phyloP scores from a whole-genome alignment of 2,329 filamentous ascomycete genomes.

The Hirsutella minnesotensis region DNA sequence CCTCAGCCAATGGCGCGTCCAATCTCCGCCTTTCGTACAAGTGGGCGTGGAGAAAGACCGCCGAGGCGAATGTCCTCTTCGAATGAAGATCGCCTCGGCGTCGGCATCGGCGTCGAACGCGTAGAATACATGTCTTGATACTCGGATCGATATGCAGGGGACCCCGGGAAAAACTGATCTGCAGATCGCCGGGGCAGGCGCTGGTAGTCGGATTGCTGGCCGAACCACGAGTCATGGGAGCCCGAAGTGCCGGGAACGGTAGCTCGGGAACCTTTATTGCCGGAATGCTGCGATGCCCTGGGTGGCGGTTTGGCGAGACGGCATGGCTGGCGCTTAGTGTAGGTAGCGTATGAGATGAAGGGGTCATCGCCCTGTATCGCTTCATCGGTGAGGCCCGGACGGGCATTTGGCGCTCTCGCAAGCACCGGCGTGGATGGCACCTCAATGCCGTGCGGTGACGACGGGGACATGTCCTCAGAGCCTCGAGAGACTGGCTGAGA shows the following conservation, averaged over 20 bases:
- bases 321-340: constrained; percentile 38
- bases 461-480: constrained; percentile 16
- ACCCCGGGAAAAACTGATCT: constrained; percentile 12
- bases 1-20: constrained; percentile 42
- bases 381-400: constrained; percentile 50
- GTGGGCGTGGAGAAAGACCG: constrained; percentile 37
- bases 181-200: constrained; percentile 19
- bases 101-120: constrained; percentile 26
- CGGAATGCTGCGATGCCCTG: constrained; percentile 20
- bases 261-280: constrained; percentile 35
- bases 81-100: constrained; percentile 30
- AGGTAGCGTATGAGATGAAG: constrained; percentile 38
- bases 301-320: constrained; percentile 39
- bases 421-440: constrained; percentile 37
- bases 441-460: constrained; percentile 28
- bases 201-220: constrained; percentile 20
- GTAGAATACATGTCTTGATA: not conserved
- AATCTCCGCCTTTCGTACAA: constrained; percentile 34
- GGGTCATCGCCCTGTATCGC: constrained; percentile 47
- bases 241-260: constrained; percentile 27
- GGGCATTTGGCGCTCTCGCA: constrained; percentile 49
- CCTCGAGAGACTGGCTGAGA: not conserved
- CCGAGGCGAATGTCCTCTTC: constrained; percentile 32
- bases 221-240: constrained; percentile 26
- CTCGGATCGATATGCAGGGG: not conserved